Evolutionary conservation across 768 basidiomycete genomes (phyloP), one percentile per base, ranked within the genome.

Genomic region (Trametes cubensis): DNA sequence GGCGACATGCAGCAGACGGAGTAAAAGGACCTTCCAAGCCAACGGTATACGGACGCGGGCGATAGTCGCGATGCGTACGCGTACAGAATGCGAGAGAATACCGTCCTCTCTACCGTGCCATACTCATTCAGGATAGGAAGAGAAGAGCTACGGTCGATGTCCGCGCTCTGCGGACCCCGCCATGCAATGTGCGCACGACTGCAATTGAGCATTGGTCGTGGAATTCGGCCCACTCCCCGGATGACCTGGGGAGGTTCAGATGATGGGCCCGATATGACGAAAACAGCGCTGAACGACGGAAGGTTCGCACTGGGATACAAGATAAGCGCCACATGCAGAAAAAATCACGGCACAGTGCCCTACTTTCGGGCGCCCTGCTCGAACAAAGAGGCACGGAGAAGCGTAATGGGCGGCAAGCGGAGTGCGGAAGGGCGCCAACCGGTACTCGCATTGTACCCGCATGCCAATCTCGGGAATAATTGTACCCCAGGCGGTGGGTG

Each of bases 181-280:
- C 11, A 10, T 6, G 34, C 34, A 10, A 34, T 34, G 34, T 34
- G 10, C 20, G 20, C 44, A 45, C 44, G 44, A 15, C 30, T 23
- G 34, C 15, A 15, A 23, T 15, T 8, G 38, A n/a, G n/a, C 34
- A 39, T 42, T 28, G 39, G 40, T 23, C 21, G 30, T 26, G 34
- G 40, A 6, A 4, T 23, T 17, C 51, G 51, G 59, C 23, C 23
- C 34, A 11, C 40, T 26, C 20, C 25, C 26, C 44, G 51, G 13
- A 26, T 3, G 6, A 8, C 21, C 51, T 52, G 45, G 41, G 0
- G n/a, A 18, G 15, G 25, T 26, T 20, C 41, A 20, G 49, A 8
- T 48, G 61, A 62, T 62, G 55, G 21, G 20, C 55, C 61, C 61
- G 61, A 62, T 62, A 56, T 62, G 54, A 25, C 28, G 34, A 30